Evolutionary conservation across 345 rosid species (phyloP), one percentile per base, ranked within the genome.

Genomic region (Isatis tinctoria): DNA sequence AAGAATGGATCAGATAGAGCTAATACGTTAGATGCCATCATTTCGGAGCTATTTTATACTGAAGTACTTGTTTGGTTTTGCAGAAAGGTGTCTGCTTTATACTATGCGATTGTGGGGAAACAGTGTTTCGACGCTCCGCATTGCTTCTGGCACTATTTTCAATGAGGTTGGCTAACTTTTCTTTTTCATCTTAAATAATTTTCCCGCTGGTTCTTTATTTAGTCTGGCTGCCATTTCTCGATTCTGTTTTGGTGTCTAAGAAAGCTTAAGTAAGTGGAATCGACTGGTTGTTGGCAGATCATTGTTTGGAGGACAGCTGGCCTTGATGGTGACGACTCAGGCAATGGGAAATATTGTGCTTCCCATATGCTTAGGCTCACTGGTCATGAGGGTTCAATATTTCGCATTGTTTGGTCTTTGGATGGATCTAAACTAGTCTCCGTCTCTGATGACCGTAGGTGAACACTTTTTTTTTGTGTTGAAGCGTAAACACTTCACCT

Each of bases 401-500:
- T 92, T 84, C 90, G 94, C 69, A 83, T 95, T 27, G 88, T 85
- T 61, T 95, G 99, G 99, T 90, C 97, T 67, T 81, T 85, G 60
- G 83, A 82, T 83, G 97, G 97, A 72, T 84, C 89, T 44, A 90
- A 82, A 78, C 81, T 95, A 65, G 86, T 95, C 73, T 92, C 97
- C 14, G 93, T 88, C 68, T 95, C 97, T 82, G 97, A 95, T 87
- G 99, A 95, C 83, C 93, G 97, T 68, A 92, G 99, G 99, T 95
- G 74, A 84, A 77, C 68, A 75, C 63, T 62, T 75, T 73, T 67
- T 48, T 53, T 40, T 9, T 24, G 32, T 63, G 28, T 66, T 60
- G 17, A 47, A 24, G 10, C 10, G 3, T 70, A 44, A 49, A 35
- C 35, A 63, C n/a, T n/a, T n/a, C n/a, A n/a, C 80, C n/a, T 63